phyloP scores from a whole-genome alignment of 2,329 filamentous ascomycete species.

The Penicillium hesseltinei region DNA sequence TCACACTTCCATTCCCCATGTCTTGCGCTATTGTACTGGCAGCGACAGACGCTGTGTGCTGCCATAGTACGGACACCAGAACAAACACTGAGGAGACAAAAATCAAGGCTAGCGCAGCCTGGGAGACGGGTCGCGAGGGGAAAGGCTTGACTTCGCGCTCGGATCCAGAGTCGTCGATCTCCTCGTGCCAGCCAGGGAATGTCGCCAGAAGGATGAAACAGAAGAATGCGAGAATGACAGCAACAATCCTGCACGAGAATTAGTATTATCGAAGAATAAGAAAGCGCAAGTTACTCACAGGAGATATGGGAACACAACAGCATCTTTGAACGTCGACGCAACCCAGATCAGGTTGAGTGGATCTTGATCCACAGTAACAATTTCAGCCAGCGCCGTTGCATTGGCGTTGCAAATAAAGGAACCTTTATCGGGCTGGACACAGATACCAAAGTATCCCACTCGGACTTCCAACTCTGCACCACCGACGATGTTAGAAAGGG shows the following conservation, averaged over 20 bases:
- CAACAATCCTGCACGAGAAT: constrained; percentile 70
- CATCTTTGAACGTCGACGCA: constrained; percentile 94
- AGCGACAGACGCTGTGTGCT: constrained; percentile 91
- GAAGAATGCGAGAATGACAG: constrained; percentile 94
- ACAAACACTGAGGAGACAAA: constrained; percentile 68
- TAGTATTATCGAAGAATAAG: neutral
- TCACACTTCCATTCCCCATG: constrained; percentile 83
- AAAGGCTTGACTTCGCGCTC: constrained; percentile 93
- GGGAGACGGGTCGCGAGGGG: constrained; percentile 85
- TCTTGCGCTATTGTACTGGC: constrained; percentile 92
- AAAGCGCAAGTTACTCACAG: constrained; percentile 62
- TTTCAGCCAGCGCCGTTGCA: constrained; percentile 85
- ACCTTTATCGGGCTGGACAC: constrained; percentile 85
- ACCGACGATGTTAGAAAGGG: constrained; percentile 87
- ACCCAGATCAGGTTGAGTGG: constrained; percentile 97
- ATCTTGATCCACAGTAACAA: constrained; percentile 87
- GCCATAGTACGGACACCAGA: constrained; percentile 60
- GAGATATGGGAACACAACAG: constrained; percentile 95
- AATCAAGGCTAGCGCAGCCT: constrained; percentile 89
- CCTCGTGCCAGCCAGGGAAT: constrained; percentile 96
- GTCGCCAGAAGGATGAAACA: constrained; percentile 93
- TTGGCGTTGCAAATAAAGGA: constrained; percentile 97
- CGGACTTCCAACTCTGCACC: constrained; percentile 80
- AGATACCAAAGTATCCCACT: constrained; percentile 97
- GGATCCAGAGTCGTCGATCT: constrained; percentile 73